Evolutionary conservation across 2,329 filamentous ascomycete genomes (phyloP), one percentile per base, ranked within the genome.

Genomic region (Verticillium nubilum): DNA sequence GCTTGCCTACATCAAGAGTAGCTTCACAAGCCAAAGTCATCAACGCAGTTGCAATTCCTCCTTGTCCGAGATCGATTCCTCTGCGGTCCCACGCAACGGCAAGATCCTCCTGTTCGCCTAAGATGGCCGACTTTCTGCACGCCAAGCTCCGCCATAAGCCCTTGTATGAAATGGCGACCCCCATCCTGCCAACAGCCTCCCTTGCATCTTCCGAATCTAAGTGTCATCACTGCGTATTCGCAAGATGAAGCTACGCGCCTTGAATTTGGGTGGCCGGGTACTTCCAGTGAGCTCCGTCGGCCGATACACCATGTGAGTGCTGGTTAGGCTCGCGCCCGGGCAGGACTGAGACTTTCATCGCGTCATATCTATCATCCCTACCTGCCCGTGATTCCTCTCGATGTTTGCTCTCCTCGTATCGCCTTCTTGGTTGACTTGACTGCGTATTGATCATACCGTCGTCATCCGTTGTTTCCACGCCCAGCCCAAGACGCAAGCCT

Each of bases 141-240:
- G 37, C 37, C 37, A 47, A 47, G 37, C 37, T 19, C 37, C 19
- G 37, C 19, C 37, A 47, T 9, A n/a, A 47, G 37, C 37, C 37
- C 33, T n/a, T n/a, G n/a, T 17, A 37, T 37, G 12, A 5, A 17
- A 13, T 13, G 1, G 13, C n/a, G 33, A 7, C 37, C 37, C 37
- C 37, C 37, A 7, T 19, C 19, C 37, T 47, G 35, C 37, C 55
- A 52, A 27, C 23, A 17, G 50, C 57, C 54, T 57, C 59, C 61
- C 19, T 47, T n/a, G 35, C 15, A 31, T 47, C 37, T 47, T 37
- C 61, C 60, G 59, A 63, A 52, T 63, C 61, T 58, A 62, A 35
- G 61, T 63, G 61, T 63, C 61, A 63, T 63, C 61, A 62, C 58
- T 54, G 52, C n/a, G 7, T 6, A 19, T 23, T n/a, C 29, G 19